These are phyloP conservation scores for Tricholoma matsutake DNA, from an alignment of 768 basidiomycete genomes.

Conservation along the genomic window DNA sequence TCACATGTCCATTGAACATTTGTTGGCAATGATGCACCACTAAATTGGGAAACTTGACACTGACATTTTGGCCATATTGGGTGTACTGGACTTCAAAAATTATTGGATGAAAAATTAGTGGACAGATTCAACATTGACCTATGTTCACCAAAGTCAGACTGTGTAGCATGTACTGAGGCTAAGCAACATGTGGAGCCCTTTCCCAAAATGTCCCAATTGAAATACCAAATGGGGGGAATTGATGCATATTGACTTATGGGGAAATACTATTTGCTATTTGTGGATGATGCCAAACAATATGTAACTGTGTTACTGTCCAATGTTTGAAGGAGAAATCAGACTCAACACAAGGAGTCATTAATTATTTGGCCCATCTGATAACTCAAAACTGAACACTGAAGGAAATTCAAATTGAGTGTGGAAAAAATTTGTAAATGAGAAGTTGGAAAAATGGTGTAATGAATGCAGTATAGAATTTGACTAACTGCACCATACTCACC, in stretches of 20 bases:
- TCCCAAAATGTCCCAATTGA: constrained; percentile 2
- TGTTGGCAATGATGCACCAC: background rate
- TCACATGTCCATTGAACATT: background rate
- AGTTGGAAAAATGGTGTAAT: background rate
- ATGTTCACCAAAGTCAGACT: background rate
- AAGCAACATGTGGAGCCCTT: constrained; percentile 1
- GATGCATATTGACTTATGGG: constrained; percentile 8
- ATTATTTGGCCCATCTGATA: no score
- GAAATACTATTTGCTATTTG: background rate
- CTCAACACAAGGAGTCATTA: background rate
- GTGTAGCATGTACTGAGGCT: constrained; percentile 3
- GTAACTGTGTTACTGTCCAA: background rate
- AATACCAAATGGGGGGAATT: constrained; percentile 6
- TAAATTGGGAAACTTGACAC: background rate
- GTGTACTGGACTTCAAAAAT: background rate
- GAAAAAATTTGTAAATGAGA: background rate
- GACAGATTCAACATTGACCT: constrained; percentile 3
- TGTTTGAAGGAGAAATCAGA: background rate
- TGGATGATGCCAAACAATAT: background rate
- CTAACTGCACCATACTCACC: constrained; percentile 7
- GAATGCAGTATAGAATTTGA: background rate
- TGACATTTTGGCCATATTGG: constrained; percentile 3
- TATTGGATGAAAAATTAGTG: background rate
- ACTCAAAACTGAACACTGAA: background rate
- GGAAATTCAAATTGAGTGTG: background rate